Evolutionary conservation across 768 basidiomycete genomes (phyloP).

Genomic region (Trichaptum fuscoviolaceum): DNA sequence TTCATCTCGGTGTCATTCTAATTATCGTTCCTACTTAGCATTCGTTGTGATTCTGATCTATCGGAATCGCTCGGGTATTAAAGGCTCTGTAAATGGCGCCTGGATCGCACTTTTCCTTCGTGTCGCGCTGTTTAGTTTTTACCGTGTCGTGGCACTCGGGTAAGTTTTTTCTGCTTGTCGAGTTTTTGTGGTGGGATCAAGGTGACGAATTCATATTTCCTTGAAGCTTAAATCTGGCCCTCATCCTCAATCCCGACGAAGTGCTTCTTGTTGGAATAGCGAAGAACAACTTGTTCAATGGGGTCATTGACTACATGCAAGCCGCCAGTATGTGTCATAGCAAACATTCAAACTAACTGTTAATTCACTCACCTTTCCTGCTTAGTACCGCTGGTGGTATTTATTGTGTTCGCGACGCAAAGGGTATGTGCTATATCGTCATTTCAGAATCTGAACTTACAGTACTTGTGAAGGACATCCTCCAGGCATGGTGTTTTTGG

Average conservation of each 20-base stretch:
- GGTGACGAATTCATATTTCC: not conserved
- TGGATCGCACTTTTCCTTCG: not conserved
- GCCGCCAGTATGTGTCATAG: not conserved
- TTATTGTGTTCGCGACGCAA: not conserved
- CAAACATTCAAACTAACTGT: not conserved
- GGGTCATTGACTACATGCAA: not conserved
- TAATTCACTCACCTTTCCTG: not conserved
- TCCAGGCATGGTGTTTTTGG: not conserved
- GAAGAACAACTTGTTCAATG: not conserved
- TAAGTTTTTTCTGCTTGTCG: not conserved
- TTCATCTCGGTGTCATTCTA: not conserved
- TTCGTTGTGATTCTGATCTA: not conserved
- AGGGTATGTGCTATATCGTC: not conserved
- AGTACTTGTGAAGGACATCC: not conserved
- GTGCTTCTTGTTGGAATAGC: not conserved
- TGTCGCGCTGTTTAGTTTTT: not conserved
- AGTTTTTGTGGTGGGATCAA: not conserved
- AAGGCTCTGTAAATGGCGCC: not conserved
- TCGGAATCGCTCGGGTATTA: not conserved
- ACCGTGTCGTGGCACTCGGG: conserved; percentile 1
- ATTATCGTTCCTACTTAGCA: not conserved
- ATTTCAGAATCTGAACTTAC: not conserved
- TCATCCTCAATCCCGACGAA: not conserved
- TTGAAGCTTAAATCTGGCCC: not conserved
- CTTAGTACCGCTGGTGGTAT: not conserved